phyloP scores from a whole-genome alignment of 2,329 filamentous ascomycete genomes.

The Fonsecaea pedrosoi region DNA sequence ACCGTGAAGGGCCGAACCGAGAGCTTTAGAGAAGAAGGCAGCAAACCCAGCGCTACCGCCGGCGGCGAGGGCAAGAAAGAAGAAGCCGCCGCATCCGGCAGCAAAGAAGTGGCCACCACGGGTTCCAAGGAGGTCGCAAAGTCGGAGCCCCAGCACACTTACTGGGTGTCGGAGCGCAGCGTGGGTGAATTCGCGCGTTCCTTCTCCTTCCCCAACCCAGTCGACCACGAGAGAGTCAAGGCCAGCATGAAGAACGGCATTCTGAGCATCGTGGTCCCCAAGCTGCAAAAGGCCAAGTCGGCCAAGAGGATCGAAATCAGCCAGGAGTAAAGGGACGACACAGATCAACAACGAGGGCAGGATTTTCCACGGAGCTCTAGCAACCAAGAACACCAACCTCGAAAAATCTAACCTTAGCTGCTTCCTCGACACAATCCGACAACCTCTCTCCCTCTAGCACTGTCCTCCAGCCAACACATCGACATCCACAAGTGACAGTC shows the following conservation, averaged over 20 bases:
- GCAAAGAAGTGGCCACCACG: slow-evolving; percentile 41
- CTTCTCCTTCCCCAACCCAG: slow-evolving; percentile 64
- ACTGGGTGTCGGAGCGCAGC: slow-evolving; percentile 66
- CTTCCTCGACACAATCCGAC: not conserved
- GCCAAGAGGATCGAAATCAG: slow-evolving; percentile 31
- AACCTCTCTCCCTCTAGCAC: not conserved
- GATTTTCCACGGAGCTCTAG: not conserved
- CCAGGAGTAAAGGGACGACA: slow-evolving; percentile 21
- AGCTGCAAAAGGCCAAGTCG: slow-evolving; percentile 51
- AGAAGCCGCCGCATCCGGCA: slow-evolving; percentile 26
- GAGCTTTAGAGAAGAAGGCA: slow-evolving; percentile 44
- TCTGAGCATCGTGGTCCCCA: slow-evolving; percentile 64
- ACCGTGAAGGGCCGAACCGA: slow-evolving; percentile 54
- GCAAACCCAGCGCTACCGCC: slow-evolving; percentile 1
- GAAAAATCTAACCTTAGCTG: too few relatives aligned
- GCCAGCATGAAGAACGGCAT: slow-evolving; percentile 68
- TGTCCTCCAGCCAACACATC: not conserved
- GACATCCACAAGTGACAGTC: not conserved
- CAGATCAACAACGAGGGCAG: not conserved
- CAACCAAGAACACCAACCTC: not conserved
- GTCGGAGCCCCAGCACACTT: slow-evolving; percentile 50
- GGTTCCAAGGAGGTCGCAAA: slow-evolving; percentile 43
- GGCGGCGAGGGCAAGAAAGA: slow-evolving; percentile 19
- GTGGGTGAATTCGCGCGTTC: slow-evolving; percentile 66
- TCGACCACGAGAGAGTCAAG: slow-evolving; percentile 67